Conservation (phyloP, 129 eudicot genomes). For the Flaveria bidentis region DNA sequence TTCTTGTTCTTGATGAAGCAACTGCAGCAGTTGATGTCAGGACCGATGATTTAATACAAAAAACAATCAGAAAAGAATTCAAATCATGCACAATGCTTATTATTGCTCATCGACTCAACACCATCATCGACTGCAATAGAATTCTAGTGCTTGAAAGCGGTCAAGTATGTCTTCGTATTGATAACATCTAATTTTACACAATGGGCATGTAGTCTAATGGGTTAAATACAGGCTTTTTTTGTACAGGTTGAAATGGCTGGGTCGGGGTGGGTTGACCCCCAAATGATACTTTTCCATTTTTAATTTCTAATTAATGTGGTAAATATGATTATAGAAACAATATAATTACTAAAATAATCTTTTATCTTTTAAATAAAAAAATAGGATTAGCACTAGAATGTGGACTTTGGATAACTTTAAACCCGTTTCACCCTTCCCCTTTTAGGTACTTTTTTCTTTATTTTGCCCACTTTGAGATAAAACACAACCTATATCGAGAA, state of each 20-base stretch:
- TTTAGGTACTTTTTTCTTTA: too few species aligned
- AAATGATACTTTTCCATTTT: not conserved
- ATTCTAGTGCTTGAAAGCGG: conserved; percentile 88
- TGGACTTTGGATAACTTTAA: not conserved
- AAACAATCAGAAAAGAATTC: conserved; percentile 91
- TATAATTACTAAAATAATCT: not conserved
- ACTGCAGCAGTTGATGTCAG: conserved; percentile 98
- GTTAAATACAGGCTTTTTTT: too few species aligned
- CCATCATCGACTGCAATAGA: conserved; percentile 85
- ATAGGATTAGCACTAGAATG: not conserved
- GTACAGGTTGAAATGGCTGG: not conserved
- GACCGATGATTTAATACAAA: conserved; percentile 92
- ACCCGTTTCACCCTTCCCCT: not conserved
- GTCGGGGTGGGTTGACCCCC: not conserved
- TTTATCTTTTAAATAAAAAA: not conserved
- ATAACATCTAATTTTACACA: not conserved
- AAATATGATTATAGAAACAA: not conserved
- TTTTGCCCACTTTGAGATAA: not conserved
- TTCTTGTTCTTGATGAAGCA: conserved; percentile 98
- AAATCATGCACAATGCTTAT: conserved; percentile 97
- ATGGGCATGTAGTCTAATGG: not conserved
- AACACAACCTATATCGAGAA: not conserved
- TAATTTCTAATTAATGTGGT: not conserved
- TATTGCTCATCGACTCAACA: conserved; percentile 93
- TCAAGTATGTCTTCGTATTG: conserved; percentile 47